Percentiles rank a stretch among this genome's conserved stretches.
These are phyloP conservation scores for Exophiala calicioides DNA, from an alignment of 2,329 filamentous ascomycete genomes.

Conservation along the genomic window DNA sequence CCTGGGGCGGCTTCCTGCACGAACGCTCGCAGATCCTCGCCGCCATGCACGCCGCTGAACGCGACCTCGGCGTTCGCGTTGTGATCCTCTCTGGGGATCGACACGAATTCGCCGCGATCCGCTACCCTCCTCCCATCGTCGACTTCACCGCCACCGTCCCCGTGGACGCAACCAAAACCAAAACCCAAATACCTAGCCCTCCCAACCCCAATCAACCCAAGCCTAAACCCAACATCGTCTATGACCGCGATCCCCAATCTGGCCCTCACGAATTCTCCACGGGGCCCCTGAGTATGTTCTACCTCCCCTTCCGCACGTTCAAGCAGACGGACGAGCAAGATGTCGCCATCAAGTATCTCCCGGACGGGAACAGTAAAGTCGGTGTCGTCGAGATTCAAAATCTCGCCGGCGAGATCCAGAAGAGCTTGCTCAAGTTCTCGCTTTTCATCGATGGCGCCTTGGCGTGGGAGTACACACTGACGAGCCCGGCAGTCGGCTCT, in stretches of 20 bases:
- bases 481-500: constrained; percentile 34
- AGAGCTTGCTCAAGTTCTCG: constrained; percentile 73
- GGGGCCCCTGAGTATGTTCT: constrained; percentile 91
- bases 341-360: constrained; percentile 77
- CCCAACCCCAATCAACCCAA: too few species aligned
- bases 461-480: constrained; percentile 63
- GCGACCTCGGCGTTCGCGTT: constrained; percentile 69
- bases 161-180: neutral
- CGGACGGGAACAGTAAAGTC: constrained; percentile 86
- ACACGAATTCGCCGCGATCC: constrained; percentile 95
- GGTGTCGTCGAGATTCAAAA: constrained; percentile 74
- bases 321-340: constrained; percentile 78
- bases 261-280: constrained; percentile 83
- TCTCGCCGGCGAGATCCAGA: constrained; percentile 44
- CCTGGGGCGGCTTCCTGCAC: constrained; percentile 86
- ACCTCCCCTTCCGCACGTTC: constrained; percentile 81
- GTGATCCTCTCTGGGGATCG: constrained; percentile 85
- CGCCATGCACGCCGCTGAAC: constrained; percentile 87
- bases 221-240: too few species aligned
- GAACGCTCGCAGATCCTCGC: constrained; percentile 80
- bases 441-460: constrained; percentile 80
- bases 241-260: constrained; percentile 35
- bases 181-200: too few species aligned
- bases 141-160: constrained; percentile 10
- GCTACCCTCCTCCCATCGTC: constrained; percentile 56